Evolutionary conservation across 345 rosid species (phyloP), one percentile per base, ranked within the genome.

Genomic region (Euphorbia peplus): DNA sequence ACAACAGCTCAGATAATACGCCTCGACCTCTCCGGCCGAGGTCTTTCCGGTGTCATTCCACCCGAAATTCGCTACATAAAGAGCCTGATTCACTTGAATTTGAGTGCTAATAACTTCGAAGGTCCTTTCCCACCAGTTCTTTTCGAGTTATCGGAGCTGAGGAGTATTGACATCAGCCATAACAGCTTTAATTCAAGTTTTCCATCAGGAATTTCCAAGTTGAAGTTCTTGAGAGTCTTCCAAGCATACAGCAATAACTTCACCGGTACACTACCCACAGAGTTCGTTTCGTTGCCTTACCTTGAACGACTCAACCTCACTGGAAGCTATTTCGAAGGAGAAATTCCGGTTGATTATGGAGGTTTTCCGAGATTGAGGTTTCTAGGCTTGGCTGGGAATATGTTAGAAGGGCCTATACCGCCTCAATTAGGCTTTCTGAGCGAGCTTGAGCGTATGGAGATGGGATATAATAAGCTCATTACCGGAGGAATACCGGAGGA

Each of bases 241-340:
- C 81, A 87, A 60, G 99, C 91, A 1, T 95, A 76, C 82, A 95
- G 91, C 75, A 95, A 92, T 78, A 81, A 68, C 75, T 92, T 95
- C 84, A 79, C 78, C 1, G 97, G 99, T 4, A 73, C 76, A 4
- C 55, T 92, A 2, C 97, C 98, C 7, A 25, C 24, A 6, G 99
- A 88, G 14, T 66, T 90, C n/a, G 41, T 73, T 29, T 65, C 58
- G 35, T 79, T 92, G 26, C 88, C 73, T 71, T 85, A 64, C 75
- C 74, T 95, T 60, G 93, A 95, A 83, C 79, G 78, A 72, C 90
- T 95, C 73, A 95, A 92, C 78, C 86, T 95, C n/a, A 95, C 98
- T 0, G 99, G 99, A 19, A 91, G 96, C 85, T 95, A 86, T 86
- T 95, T 95, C 58, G 80, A 78, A 57, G 99, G 90, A 42, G 87